Evolutionary conservation across 2,329 filamentous ascomycete genomes (phyloP), one percentile per base, ranked within the genome.

Genomic region (Didymellaceae sp.): DNA sequence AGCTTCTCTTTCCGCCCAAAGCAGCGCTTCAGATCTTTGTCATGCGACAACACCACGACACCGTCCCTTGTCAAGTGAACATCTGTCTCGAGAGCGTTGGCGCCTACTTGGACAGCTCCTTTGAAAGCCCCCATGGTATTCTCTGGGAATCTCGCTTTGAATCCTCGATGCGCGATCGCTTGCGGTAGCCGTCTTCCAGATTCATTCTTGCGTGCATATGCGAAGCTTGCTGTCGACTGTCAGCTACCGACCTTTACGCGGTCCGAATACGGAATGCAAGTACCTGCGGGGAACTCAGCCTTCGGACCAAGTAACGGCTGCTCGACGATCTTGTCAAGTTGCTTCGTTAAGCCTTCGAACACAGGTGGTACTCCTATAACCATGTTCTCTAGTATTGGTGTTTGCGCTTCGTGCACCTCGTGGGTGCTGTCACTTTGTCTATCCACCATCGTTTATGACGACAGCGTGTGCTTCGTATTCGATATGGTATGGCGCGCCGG

Each of bases 81-180:
- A 65, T 97, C 93, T 14, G 91, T 95, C 76, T 97, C 93, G 21
- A 97, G 77, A 0, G 88, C 93, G 63, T 95, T 84, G 0, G 89
- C 85, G 16, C 90, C 90, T 14, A 85, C 86, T 24, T 84, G 77
- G 2, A 93, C 81, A 1, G 91, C 92, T 21, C 82, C 87, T 49
- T 78, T 78, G 75, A 96, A 95, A 6, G 89, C 88, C 13, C 79
- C 82, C 81, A 97, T 85, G 1, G 89, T 88, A 74, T 97, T 97
- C 73, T 97, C 93, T 0, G 93, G 91, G 60, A 82, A 89, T 42
- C 80, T 80, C 1, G 86, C 85, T 69, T 90, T 93, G 79, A 87
- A 91, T 34, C 90, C 90, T 49, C 90, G 81, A 75, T 93, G 90
- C 1, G 87, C 88, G 57, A 94, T 90, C 46, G 85, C 82, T 68